Conservation (phyloP, 108 stramenopile species). For the Epithemia pelagica region DNA sequence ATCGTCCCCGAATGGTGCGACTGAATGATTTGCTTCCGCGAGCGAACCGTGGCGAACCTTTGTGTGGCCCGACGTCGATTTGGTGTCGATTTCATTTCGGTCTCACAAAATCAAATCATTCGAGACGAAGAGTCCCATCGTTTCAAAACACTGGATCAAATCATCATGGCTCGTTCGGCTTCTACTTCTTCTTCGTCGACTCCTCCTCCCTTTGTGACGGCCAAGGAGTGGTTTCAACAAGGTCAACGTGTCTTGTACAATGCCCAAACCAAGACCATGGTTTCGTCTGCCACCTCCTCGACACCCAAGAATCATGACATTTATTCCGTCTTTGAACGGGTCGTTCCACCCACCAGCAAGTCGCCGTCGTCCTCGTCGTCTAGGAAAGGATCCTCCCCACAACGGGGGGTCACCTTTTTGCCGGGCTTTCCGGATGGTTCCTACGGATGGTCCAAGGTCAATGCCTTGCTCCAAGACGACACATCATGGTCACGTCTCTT, state of each 20-base stretch:
- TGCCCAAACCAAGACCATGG: slow-evolving; percentile 9
- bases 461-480: not conserved
- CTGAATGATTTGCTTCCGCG: no score
- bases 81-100: no score
- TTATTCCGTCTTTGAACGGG: slow-evolving; percentile 4
- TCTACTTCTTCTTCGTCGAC: not conserved
- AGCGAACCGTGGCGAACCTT: no score
- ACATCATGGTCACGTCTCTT: slow-evolving; percentile 8
- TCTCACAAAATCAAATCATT: no score
- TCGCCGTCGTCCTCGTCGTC: no score
- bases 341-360: not conserved
- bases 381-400: not conserved
- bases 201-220: slow-evolving; percentile 3
- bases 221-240: slow-evolving; percentile 12
- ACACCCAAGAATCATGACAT: no score
- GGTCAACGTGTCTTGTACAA: slow-evolving; percentile 8
- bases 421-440: slow-evolving; percentile 15
- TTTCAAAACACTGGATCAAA: no score
- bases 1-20: no score
- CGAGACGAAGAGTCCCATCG: no score
- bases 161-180: no score
- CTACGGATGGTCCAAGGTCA: slow-evolving; percentile 8
- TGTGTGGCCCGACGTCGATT: no score
- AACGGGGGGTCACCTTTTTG: slow-evolving; percentile 15
- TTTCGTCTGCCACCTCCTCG: not conserved